These are phyloP conservation scores for Monosporozyma unispora DNA, from an alignment of 805 yeast genomes.

Conservation along the genomic window DNA sequence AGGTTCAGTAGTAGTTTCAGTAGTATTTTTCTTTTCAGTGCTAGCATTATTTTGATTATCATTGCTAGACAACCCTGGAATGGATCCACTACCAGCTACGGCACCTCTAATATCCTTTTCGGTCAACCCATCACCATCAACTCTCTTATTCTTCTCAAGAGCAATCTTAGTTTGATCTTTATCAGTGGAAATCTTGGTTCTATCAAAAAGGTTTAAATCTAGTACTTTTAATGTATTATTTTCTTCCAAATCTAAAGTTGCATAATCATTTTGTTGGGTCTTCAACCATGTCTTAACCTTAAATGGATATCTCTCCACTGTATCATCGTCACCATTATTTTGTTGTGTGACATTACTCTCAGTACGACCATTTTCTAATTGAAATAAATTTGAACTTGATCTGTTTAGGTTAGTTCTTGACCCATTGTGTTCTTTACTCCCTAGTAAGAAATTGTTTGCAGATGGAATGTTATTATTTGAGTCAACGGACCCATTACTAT, in stretches of 20 bases:
- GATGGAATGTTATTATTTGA: not conserved
- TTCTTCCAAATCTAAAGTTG: not conserved
- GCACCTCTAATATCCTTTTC: conserved; percentile 48
- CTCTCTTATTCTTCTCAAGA: conserved; percentile 2
- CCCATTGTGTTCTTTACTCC: not conserved
- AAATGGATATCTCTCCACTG: conserved; percentile 16
- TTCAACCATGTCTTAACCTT: conserved; percentile 20
- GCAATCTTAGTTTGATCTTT: conserved; percentile 8
- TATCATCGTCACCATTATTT: not conserved
- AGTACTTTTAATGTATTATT: conserved; percentile 15
- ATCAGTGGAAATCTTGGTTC: conserved; percentile 9
- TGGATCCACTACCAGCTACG: conserved; percentile 38
- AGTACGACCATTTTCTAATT: conserved; percentile 1
- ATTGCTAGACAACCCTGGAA: conserved; percentile 35
- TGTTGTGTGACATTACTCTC: not conserved
- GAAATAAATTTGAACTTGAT: not conserved
- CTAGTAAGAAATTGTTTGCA: not conserved
- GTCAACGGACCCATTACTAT: conserved; percentile 7
- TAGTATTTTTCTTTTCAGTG: conserved; percentile 2
- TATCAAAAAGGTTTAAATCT: conserved; percentile 34
- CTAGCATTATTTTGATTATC: not conserved
- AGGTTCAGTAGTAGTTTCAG: not conserved
- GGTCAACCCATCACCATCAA: conserved; percentile 27
- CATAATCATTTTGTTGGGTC: conserved; percentile 5
- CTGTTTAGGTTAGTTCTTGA: not conserved